Base-by-base conservation (phyloP, 805 yeast species). In the Myxozyma sirexii region DNA sequence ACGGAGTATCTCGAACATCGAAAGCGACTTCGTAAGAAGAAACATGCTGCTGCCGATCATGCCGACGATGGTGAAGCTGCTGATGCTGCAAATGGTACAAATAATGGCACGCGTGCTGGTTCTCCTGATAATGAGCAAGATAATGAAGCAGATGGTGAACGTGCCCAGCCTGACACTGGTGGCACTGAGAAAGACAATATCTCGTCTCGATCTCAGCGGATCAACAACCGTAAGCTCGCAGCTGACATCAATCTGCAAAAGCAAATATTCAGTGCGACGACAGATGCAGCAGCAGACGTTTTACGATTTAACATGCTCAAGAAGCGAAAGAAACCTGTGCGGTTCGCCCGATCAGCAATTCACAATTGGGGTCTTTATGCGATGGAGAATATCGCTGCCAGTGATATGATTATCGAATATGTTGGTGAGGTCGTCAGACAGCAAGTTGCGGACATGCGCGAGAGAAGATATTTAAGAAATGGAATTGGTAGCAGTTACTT, bases 311-410 rank as follows among this genome's bases (percentile, higher is more conserved):
- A 92, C 71, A 96, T 93, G 64, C 80, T 93, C 67, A 88, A 90
- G 65, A 91, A 90, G 70, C 82, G 97, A 64, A 89, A 87, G 73
- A 93, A 93, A 70, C 96, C 97, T 0, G 97, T 93, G 7, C 87
- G 94, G n/a, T 92, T 92, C 78, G 97, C 97, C 0, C 80, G 98
- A 55, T 91, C 97, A 1, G 96, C 97, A 0, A 94, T 94, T 69
- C 99, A 94, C 73, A 90, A 93, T 70, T 94, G 99, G 99, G 99
- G 99, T 0, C 76, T 94, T 41, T 94, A 91, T 74, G 99, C 99
- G 0, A 76, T 89, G 69, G 98, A 94, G 69, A 96, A 96, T 1
- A 94, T 94, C 70, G 88, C 90, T n/a, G 96, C 94, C 0, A 88
- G 85, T 66, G 99, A 94, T 73, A 93, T 94, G 97, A 91, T 94